Evolutionary conservation across 1,284 basidiomycete genomes (phyloP), one percentile per base, ranked within the genome.

Genomic region (Cryptococcus floricola): DNA sequence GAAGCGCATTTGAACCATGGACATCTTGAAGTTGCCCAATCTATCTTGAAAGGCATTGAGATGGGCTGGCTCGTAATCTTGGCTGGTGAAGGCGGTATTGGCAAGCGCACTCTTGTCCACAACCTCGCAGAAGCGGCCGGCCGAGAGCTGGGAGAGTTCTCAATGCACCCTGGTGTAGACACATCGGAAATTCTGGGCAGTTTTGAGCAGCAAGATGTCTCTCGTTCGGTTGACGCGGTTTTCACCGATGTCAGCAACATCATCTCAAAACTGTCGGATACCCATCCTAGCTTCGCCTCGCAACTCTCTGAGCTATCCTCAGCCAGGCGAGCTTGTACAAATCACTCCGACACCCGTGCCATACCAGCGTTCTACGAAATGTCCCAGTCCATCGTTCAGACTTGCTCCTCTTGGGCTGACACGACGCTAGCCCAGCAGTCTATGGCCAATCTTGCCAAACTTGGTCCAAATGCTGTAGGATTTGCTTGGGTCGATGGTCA

Each of bases 401-500:
- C 53, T n/a, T 46, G 57, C 7, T 46, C 53, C 14, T 16, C 55
- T 31, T 45, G 63, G 37, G 52, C 57, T 53, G 61, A 68, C 41
- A 45, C 58, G 31, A 41, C 54, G 18, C 39, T 54, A 14, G 57
- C 65, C 25, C 52, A 53, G 14, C 54, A 58, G 25, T 52, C 83
- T 2, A 53, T 82, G 1, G 79, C 83, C 41, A 59, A 65, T 9
- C 60, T 68, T 10, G 54, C 51, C n/a, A 66, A 68, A 16, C 69
- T 72, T 0, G 86, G 87, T 13, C 54, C 66, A 7, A 52, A 55
- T 18, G 56, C 66, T 4, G 54, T 64, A 18, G 83, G 84, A 16
- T 97, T 99, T 71, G 89, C 90, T 66, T 99, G 97, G 96, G 82
- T 92, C 10, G 95, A 99, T 70, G 96, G 96, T 1, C 91, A 93